Evolutionary conservation across 1,284 basidiomycete species (phyloP), one percentile per base, ranked within the genome.

Genomic region (Baeospora myosura): DNA sequence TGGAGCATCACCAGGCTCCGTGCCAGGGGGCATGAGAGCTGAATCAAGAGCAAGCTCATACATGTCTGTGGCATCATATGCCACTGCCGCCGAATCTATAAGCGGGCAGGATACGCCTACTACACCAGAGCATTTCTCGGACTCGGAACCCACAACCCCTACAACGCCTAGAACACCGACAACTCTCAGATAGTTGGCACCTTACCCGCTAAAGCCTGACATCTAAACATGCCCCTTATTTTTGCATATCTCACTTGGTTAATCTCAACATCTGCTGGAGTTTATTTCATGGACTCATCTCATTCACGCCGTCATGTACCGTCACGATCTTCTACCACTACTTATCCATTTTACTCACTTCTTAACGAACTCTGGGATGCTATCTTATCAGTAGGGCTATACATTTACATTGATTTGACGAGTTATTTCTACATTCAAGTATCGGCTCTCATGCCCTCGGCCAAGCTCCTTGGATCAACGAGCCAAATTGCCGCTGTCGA

Each of bases 381-480:
- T n/a, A n/a, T n/a, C n/a, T n/a, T n/a, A n/a, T n/a, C n/a, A n/a
- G n/a, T n/a, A n/a, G n/a, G n/a, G n/a, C n/a, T n/a, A n/a, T n/a
- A n/a, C n/a, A n/a, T n/a, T n/a, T n/a, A n/a, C n/a, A n/a, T n/a
- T n/a, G n/a, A n/a, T n/a, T n/a, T n/a, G n/a, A n/a, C n/a, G n/a
- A n/a, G n/a, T n/a, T n/a, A 33, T 33, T 33, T 8, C 32, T 8
- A 8, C 16, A 33, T 37, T n/a, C 11, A 37, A 23, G 10, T 32
- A 47, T 72, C 66, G 21, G 66, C 59, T 39, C 72, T 55, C 79
- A 84, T 82, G 4, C 75, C 75, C 57, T 87, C 85, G 4, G 84
- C 81, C 45, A 88, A 60, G 62, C 82, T 86, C 36, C 82, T 65
- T 2, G 85, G 85, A 47, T 87, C 81, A 1, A 86, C 69, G 12